Percentiles rank a stretch among this genome's conserved stretches.
Evolutionary conservation across 148 eudicot genomes (phyloP).

Genomic region (Camellia granthamiana): DNA sequence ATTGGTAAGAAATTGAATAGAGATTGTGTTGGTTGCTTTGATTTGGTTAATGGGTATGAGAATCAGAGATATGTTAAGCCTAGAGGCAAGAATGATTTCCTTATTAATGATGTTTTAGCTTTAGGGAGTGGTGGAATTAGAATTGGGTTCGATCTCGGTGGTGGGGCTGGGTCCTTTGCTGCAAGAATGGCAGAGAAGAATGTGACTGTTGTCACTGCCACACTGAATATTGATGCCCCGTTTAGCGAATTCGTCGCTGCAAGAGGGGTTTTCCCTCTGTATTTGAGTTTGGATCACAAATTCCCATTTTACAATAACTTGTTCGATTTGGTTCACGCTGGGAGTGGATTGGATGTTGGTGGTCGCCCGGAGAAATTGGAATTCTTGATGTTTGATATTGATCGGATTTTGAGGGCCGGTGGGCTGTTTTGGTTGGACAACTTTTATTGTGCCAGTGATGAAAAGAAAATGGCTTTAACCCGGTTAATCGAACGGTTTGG

Average conservation of each 20-base stretch:
- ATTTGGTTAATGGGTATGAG: constrained; percentile 59
- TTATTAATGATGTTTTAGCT: constrained; percentile 72
- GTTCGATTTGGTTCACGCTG: constrained; percentile 84
- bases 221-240: constrained; percentile 69
- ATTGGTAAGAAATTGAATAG: constrained; percentile 57
- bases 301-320: constrained; percentile 77
- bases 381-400: constrained; percentile 91
- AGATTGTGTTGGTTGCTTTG: constrained; percentile 75
- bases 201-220: constrained; percentile 65
- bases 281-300: constrained; percentile 74
- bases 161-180: constrained; percentile 91
- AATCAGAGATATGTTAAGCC: constrained; percentile 56
- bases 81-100: constrained; percentile 73
- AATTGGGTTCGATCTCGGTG: constrained; percentile 75
- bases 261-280: constrained; percentile 82
- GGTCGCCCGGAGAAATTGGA: constrained; percentile 80
- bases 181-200: constrained; percentile 90
- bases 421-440: constrained; percentile 95
- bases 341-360: constrained; percentile 74
- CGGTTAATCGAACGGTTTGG: constrained; percentile 82
- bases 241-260: constrained; percentile 82
- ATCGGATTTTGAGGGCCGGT: constrained; percentile 73
- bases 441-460: constrained; percentile 67
- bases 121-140: constrained; percentile 67
- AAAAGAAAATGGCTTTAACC: constrained; percentile 64